Conservation (phyloP, 129 eudicot genomes). For the Logfia minima region DNA sequence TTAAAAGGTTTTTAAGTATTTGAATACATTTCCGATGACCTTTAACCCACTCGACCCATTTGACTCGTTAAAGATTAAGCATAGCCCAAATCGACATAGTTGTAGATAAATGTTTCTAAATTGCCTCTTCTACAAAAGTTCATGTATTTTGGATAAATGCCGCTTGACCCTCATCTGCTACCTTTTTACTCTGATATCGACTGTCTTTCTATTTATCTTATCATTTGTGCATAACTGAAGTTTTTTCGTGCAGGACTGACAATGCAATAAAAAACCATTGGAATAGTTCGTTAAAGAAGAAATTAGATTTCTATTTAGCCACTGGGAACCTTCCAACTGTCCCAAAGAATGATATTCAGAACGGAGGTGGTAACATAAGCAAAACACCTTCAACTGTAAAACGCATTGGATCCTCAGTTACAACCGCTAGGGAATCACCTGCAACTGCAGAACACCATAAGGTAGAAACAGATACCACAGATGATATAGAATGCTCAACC, state of each 20-base stretch:
- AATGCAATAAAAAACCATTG: slow-evolving; percentile 96
- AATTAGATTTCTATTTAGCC: slow-evolving; percentile 70
- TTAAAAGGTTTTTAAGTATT: neutral
- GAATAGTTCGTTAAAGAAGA: slow-evolving; percentile 96
- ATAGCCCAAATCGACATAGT: neutral
- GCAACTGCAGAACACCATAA: slow-evolving; percentile 48
- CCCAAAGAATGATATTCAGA: slow-evolving; percentile 39
- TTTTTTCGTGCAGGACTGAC: slow-evolving; percentile 67
- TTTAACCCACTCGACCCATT: neutral
- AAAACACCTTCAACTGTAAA: slow-evolving; percentile 40
- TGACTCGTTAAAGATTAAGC: neutral
- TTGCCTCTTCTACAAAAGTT: neutral
- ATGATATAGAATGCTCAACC: slow-evolving; percentile 46
- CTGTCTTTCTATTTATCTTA: neutral
- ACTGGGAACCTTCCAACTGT: slow-evolving; percentile 76
- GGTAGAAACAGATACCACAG: slow-evolving; percentile 43
- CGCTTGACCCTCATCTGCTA: neutral
- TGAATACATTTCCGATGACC: neutral
- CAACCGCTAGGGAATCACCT: slow-evolving; percentile 46
- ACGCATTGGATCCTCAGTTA: slow-evolving; percentile 32
- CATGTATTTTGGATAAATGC: neutral
- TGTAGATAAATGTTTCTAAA: neutral
- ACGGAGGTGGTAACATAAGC: slow-evolving; percentile 35
- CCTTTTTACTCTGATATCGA: neutral
- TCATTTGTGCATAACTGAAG: slow-evolving; percentile 12